Percentiles rank a stretch among this genome's conserved stretches.
phyloP scores from a whole-genome alignment of 306 rosid genomes.

The Cucurbita pepo region DNA sequence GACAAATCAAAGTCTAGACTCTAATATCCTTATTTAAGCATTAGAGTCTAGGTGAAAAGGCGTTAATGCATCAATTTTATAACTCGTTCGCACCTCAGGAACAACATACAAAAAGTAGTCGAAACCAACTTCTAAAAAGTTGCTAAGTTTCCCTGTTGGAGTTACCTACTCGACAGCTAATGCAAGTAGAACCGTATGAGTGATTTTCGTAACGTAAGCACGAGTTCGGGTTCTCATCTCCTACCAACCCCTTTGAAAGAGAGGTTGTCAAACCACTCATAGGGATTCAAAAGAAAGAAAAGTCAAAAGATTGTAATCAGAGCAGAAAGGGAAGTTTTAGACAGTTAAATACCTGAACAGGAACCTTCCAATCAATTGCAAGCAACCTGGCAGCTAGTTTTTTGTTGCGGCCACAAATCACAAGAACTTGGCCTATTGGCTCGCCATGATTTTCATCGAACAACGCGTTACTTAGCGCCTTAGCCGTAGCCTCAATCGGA shows the following conservation, averaged over 20 bases:
- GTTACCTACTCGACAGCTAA: no score
- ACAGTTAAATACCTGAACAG: conserved; percentile 60
- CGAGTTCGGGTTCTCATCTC: neutral
- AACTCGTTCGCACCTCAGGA: neutral
- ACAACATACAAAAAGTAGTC: neutral
- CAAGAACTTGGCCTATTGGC: conserved; percentile 76
- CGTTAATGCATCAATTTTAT: neutral
- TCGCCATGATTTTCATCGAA: conserved; percentile 48
- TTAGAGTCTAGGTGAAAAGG: neutral
- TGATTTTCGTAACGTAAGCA: neutral
- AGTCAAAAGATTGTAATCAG: neutral
- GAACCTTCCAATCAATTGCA: conserved; percentile 69
- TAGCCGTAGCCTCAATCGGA: conserved; percentile 93
- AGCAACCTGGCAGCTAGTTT: conserved; percentile 58
- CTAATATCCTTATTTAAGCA: neutral
- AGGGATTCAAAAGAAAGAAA: neutral
- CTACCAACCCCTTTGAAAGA: neutral
- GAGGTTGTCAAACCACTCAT: neutral
- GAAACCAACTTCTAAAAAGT: neutral
- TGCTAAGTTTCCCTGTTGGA: neutral
- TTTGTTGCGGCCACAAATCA: conserved; percentile 88
- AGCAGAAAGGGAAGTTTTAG: neutral
- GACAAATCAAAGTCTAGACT: neutral
- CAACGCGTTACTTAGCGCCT: conserved; percentile 64
- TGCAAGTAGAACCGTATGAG: neutral